phyloP scores from a whole-genome alignment of 2,329 filamentous ascomycete genomes.

The Ceratocystis ficicola region DNA sequence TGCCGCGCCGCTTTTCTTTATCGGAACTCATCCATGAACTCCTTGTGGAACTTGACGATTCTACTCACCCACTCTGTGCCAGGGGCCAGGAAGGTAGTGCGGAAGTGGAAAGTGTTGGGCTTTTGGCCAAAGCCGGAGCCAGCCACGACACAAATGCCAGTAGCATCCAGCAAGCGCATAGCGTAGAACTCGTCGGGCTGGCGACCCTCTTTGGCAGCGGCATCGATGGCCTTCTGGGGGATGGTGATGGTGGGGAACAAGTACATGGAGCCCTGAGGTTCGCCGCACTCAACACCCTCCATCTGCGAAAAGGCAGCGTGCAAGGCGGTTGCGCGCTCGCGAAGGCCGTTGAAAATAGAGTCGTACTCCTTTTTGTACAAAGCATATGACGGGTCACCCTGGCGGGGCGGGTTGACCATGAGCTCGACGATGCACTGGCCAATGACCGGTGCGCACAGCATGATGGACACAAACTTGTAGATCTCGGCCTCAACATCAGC shows the following conservation, averaged over 20 bases:
- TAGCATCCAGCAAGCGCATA: slow-evolving; percentile 78
- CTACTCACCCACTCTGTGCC: slow-evolving; percentile 88
- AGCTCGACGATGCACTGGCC: slow-evolving; percentile 94
- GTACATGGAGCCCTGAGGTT: slow-evolving; percentile 94
- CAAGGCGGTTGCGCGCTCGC: slow-evolving; percentile 67
- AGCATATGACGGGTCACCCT: slow-evolving; percentile 71
- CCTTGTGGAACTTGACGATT: slow-evolving; percentile 79
- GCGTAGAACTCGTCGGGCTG: slow-evolving; percentile 88
- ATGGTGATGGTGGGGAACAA: slow-evolving; percentile 90
- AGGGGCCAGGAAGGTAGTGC: slow-evolving; percentile 91
- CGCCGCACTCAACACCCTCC: slow-evolving; percentile 87
- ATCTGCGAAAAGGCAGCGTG: slow-evolving; percentile 86
- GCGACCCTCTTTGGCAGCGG: slow-evolving; percentile 61
- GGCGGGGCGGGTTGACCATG: slow-evolving; percentile 88
- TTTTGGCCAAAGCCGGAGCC: slow-evolving; percentile 91
- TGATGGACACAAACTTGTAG: slow-evolving; percentile 98
- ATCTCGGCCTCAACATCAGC: slow-evolving; percentile 77
- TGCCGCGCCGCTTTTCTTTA: slow-evolving; percentile 27
- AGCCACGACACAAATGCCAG: slow-evolving; percentile 86
- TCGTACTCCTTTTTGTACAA: slow-evolving; percentile 80
- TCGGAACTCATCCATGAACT: slow-evolving; percentile 75
- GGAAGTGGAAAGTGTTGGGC: slow-evolving; percentile 81
- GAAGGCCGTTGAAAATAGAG: slow-evolving; percentile 65
- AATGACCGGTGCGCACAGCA: slow-evolving; percentile 86
- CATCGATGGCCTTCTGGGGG: slow-evolving; percentile 60